A percentile compares a stretch with the other conserved stretches of the same genome.
phyloP scores from a whole-genome alignment of 306 rosid genomes.

The Dalbergia oliveri region DNA sequence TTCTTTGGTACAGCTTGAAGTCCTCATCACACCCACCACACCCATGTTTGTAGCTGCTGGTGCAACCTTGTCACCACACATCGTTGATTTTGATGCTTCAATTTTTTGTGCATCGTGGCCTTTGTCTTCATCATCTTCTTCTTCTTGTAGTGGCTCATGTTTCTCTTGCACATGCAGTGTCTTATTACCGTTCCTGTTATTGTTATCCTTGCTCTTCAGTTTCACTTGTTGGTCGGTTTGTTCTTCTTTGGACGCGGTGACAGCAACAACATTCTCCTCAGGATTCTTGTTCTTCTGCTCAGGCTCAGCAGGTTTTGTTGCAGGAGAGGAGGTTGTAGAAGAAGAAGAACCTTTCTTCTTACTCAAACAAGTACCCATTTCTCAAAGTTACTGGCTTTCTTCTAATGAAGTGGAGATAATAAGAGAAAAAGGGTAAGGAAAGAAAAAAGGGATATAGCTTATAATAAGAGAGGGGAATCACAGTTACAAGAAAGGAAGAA shows the following conservation, averaged over 20 bases:
- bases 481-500: not conserved
- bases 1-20: slow-evolving; percentile 91
- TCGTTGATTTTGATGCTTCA: too few relatives aligned
- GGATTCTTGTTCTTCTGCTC: slow-evolving; percentile 16
- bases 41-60: slow-evolving; percentile 47
- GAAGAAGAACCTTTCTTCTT: slow-evolving; percentile 62
- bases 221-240: slow-evolving; percentile 39
- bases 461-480: not conserved
- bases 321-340: not conserved
- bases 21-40: slow-evolving; percentile 68
- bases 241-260: slow-evolving; percentile 26
- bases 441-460: not conserved
- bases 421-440: slow-evolving; percentile 8
- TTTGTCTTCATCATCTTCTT: slow-evolving; percentile 18
- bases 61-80: not conserved
- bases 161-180: not conserved
- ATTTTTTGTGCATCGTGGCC: slow-evolving; percentile 66
- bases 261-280: slow-evolving; percentile 7
- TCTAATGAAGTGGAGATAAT: not conserved
- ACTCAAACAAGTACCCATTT: slow-evolving; percentile 94
- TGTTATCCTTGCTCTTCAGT: slow-evolving; percentile 28
- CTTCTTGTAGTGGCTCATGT: slow-evolving; percentile 43
- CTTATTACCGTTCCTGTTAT: too few relatives aligned
- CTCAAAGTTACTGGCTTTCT: not conserved
- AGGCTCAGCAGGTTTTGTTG: slow-evolving; percentile 37